Conservation (phyloP, 2,329 filamentous ascomycete species). For the Paracamarosporium sp. region DNA sequence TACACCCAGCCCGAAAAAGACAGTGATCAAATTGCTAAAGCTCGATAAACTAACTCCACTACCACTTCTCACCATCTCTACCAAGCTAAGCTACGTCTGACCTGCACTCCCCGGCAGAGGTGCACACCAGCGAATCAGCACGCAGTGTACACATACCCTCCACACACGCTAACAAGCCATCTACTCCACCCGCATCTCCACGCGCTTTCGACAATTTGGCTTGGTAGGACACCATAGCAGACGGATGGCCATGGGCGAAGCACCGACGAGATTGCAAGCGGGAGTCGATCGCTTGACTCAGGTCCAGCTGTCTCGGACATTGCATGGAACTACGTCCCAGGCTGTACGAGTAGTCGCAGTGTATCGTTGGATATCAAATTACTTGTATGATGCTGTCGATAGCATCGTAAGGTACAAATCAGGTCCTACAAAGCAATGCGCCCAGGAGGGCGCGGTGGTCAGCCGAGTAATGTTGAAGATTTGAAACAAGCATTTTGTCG, state of each 20-base stretch:
- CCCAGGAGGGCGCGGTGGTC: constrained; percentile 35
- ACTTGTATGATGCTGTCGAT: constrained; percentile 26
- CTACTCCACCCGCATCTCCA: neutral
- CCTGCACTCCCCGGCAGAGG: neutral
- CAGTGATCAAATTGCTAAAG: constrained; percentile 9
- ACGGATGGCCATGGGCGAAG: no score
- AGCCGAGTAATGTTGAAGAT: constrained; percentile 22
- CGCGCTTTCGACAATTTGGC: neutral
- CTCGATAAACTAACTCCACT: neutral
- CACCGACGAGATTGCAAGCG: neutral
- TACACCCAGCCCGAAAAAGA: no score
- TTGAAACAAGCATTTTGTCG: neutral
- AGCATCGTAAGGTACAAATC: constrained; percentile 30
- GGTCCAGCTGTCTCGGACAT: neutral
- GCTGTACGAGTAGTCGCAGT: neutral
- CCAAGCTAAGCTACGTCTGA: neutral
- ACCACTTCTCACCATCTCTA: neutral
- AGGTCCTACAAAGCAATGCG: constrained; percentile 36
- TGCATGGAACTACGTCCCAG: neutral
- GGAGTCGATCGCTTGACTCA: neutral
- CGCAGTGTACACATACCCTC: neutral
- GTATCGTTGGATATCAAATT: neutral
- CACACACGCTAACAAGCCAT: neutral
- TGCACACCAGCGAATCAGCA: neutral
- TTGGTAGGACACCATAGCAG: neutral